Evolutionary conservation across 2,329 filamentous ascomycete genomes (phyloP).

Genomic region (Stagonosporopsis cucurbitacearum): DNA sequence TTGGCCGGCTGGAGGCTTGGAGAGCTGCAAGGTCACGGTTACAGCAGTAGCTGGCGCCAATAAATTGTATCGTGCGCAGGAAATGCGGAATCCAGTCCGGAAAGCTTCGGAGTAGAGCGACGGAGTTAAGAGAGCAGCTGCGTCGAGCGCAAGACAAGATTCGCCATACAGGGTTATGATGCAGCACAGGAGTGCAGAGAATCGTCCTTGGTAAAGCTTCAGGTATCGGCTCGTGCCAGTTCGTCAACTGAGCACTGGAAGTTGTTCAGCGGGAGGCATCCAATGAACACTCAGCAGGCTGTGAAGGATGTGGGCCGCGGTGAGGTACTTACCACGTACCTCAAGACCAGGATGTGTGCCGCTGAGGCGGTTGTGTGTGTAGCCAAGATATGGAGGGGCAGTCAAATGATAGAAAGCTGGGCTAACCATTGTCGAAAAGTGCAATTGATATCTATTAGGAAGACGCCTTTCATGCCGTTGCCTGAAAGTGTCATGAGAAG

Average conservation of each 20-base stretch:
- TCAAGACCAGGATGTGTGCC: neutral
- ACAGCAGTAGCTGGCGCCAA: constrained; percentile 17
- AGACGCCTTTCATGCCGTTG: neutral
- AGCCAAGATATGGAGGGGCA: constrained; percentile 2
- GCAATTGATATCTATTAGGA: neutral
- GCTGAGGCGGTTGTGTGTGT: constrained; percentile 3
- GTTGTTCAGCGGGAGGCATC: constrained; percentile 6
- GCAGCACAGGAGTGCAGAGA: neutral
- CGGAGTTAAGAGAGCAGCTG: neutral
- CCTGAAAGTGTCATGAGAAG: neutral
- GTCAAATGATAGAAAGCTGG: neutral
- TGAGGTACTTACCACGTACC: constrained; percentile 11
- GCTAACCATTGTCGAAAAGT: neutral
- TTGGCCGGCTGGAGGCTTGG: constrained; percentile 3
- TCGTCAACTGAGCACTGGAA: constrained; percentile 8
- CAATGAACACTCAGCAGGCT: constrained; percentile 13
- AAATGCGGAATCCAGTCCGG: constrained; percentile 7
- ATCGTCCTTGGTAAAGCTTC: neutral
- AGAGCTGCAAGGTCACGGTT: constrained; percentile 17
- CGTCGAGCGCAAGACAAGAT: neutral
- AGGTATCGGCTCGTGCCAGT: constrained; percentile 4
- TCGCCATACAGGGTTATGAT: neutral
- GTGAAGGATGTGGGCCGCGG: constrained; percentile 20
- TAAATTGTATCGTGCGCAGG: constrained; percentile 4
- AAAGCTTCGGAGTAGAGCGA: neutral